phyloP scores from a whole-genome alignment of 805 yeast species.

The Barnettozyma botsteinii region DNA sequence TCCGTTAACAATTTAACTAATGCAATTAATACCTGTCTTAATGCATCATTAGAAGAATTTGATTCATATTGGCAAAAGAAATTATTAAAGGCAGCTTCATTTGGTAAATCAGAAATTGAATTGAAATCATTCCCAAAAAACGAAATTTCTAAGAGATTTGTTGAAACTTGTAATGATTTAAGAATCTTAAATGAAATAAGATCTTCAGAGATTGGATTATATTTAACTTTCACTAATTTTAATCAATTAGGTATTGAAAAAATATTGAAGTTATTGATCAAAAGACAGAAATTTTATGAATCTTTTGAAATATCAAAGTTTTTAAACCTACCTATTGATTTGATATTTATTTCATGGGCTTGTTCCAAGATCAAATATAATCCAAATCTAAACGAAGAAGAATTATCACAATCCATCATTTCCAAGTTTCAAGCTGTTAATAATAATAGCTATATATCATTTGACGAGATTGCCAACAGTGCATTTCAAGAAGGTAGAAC shows the following conservation, averaged over 20 bases:
- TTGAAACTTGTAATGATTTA: conserved; percentile 53
- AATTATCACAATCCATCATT: conserved; percentile 45
- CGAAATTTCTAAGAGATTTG: conserved; percentile 45
- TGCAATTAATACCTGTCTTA: conserved; percentile 68
- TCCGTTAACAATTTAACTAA: conserved; percentile 37
- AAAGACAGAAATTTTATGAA: conserved; percentile 53
- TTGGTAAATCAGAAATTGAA: conserved; percentile 62
- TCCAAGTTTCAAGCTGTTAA: conserved; percentile 34
- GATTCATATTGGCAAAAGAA: conserved; percentile 76
- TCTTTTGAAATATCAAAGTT: conserved; percentile 57
- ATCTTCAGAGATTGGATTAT: conserved; percentile 58
- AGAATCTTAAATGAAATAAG: conserved; percentile 69
- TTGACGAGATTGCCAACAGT: conserved; percentile 50
- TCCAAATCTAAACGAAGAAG: conserved; percentile 49
- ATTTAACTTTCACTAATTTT: conserved; percentile 56
- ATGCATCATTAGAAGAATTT: conserved; percentile 74
- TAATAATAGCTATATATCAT: conserved; percentile 41
- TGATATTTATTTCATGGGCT: conserved; percentile 77
- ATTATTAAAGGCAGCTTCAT: conserved; percentile 71
- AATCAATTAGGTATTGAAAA: conserved; percentile 46
- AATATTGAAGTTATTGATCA: conserved; percentile 51
- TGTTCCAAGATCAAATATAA: conserved; percentile 57
- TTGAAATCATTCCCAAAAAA: conserved; percentile 26
- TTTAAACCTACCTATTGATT: conserved; percentile 40
- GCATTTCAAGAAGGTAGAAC: conserved; percentile 82